Percentiles rank a stretch among this genome's conserved stretches.
phyloP scores from a whole-genome alignment of 139 green algal genomes.

The Coelastrella sp. region DNA sequence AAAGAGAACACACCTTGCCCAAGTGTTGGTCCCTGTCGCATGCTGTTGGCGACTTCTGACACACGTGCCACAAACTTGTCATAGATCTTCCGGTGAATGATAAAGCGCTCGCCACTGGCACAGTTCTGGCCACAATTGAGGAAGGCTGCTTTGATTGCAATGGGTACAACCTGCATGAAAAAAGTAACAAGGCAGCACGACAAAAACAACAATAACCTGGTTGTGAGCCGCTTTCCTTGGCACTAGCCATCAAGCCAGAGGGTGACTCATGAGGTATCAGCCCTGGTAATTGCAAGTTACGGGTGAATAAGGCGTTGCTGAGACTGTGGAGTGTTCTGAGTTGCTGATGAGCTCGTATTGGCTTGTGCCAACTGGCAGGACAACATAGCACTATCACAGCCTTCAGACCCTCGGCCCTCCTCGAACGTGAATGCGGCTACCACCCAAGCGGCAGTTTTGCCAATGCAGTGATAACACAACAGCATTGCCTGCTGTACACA shows the following conservation, averaged over 20 bases:
- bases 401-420: no score
- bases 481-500: not conserved
- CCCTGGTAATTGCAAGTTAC: no score
- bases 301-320: no score
- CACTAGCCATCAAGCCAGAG: no score
- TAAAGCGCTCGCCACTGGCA: conserved; percentile 95
- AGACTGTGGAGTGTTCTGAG: no score
- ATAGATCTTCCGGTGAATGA: conserved; percentile 86
- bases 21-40: conserved; percentile 68
- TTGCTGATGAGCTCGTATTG: no score
- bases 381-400: no score
- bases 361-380: no score
- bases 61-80: conserved; percentile 61
- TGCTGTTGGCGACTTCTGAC: conserved; percentile 37
- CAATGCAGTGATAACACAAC: not conserved
- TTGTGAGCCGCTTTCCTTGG: no score
- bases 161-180: conserved; percentile 79
- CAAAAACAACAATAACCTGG: not conserved
- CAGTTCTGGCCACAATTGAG: conserved; percentile 98
- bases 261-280: no score
- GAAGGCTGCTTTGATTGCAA: conserved; percentile 90
- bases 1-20: conserved; percentile 23
- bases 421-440: no score
- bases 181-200: not conserved
- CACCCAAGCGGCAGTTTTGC: no score